Evolutionary conservation across 1,284 basidiomycete species (phyloP), one percentile per base, ranked within the genome.

Genomic region (Naganishia cerealis): DNA sequence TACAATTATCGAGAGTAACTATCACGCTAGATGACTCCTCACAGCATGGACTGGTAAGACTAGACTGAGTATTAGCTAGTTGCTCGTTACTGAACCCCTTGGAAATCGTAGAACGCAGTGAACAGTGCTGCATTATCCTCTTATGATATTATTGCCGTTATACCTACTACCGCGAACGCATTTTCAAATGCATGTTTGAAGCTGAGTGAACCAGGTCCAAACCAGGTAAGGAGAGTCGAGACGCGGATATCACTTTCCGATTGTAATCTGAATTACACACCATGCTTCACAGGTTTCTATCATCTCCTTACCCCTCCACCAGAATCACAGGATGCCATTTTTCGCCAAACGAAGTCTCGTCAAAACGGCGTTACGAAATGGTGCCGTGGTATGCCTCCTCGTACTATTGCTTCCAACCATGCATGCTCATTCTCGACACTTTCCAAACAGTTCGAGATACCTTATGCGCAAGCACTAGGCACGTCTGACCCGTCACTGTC

Each of bases 251-350:
- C 16, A n/a, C 10, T n/a, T 18, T 9, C 10, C 12, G n/a, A 13
- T 33, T 10, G n/a, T 42, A 13, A 21, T 33, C 43, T 54, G 68
- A 43, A 66, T 54, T 38, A 3, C 21, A 42, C 24, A 16, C 24
- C 16, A 46, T 10, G 21, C 21, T 26, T 15, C 38, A 33, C 50
- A 80, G 78, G 71, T 80, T 50, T 79, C 79, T 3, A 79, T 81
- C 62, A 80, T 81, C 70, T 78, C 78, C 7, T 71, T 81, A 1
- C 79, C 79, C 1, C 67, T 80, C 18, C 78, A 81, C 65, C 78
- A 81, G 67, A 68, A 73, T 54, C 75, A 76, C 5, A 66, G 66
- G 16, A 66, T 79, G 74, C 71, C 75, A 73, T 66, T 80, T 77
- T 74, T 72, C 74, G 42, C 70, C 76, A 66, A 80, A 78, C 59